Conservation (phyloP, 176 grass and related monocot genomes). For the Zea luxurians region DNA sequence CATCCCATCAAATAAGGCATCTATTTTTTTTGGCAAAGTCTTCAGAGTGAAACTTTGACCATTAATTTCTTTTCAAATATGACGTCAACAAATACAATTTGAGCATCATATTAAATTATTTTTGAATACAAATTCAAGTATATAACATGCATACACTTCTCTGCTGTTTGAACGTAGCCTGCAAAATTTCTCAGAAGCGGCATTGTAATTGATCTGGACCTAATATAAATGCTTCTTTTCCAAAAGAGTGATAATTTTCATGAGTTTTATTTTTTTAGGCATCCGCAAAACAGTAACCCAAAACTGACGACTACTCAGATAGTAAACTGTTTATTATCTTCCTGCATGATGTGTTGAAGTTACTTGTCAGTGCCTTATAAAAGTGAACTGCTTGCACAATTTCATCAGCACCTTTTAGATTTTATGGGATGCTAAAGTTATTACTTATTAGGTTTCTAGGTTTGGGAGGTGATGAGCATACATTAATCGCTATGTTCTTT, state of each 20-base stretch:
- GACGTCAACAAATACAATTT: too few relatives aligned
- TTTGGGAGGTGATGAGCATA: conserved; percentile 16
- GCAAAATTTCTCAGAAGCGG: neutral
- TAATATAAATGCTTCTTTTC: neutral
- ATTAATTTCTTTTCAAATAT: too few relatives aligned
- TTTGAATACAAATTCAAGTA: too few relatives aligned
- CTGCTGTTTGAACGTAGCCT: neutral
- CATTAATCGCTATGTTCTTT: neutral
- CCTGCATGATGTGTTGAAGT: too few relatives aligned
- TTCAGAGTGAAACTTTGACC: too few relatives aligned
- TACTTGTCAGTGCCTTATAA: neutral
- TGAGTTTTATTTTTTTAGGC: neutral
- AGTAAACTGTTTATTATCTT: too few relatives aligned
- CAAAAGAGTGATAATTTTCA: neutral
- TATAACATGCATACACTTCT: neutral
- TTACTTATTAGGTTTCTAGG: conserved; percentile 15
- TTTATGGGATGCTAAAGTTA: neutral
- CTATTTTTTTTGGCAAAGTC: too few relatives aligned
- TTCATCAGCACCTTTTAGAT: neutral
- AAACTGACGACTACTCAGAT: too few relatives aligned
- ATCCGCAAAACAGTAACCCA: neutral
- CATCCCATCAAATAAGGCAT: too few relatives aligned
- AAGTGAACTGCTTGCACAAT: neutral
- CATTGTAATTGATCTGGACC: neutral
- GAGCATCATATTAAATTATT: too few relatives aligned